phyloP scores from a whole-genome alignment of 768 basidiomycete genomes.

The Suillus brevipes region DNA sequence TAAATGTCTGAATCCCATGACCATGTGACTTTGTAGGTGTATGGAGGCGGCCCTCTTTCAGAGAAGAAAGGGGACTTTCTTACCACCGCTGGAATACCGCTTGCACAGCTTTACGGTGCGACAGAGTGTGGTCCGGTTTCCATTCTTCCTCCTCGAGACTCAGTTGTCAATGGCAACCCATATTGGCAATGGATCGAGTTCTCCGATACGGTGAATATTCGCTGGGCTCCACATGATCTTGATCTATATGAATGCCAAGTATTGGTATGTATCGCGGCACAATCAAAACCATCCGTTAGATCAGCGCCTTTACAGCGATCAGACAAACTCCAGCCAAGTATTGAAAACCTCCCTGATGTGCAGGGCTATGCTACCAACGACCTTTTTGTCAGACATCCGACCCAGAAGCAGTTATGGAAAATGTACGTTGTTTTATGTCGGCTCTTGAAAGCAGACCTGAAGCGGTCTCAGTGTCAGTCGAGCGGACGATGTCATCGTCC shows the following conservation, averaged over 20 bases:
- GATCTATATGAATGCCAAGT: slow-evolving; percentile 36
- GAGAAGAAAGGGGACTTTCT: slow-evolving; percentile 33
- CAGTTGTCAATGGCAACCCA: slow-evolving; percentile 17
- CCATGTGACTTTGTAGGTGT: slow-evolving; percentile 21
- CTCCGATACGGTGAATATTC: slow-evolving; percentile 1
- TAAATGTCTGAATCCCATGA: neutral
- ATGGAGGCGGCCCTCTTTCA: slow-evolving; percentile 36
- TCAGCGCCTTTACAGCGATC: neutral
- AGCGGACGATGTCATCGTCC: slow-evolving; percentile 31
- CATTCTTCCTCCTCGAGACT: slow-evolving; percentile 20
- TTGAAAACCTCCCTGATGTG: slow-evolving; percentile 34
- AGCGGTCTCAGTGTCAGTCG: slow-evolving; percentile 34
- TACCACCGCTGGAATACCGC: slow-evolving; percentile 28
- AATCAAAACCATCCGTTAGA: neutral
- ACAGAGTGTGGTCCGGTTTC: slow-evolving; percentile 37
- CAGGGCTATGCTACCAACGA: slow-evolving; percentile 44
- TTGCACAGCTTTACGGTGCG: slow-evolving; percentile 34
- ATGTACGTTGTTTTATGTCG: slow-evolving; percentile 26
- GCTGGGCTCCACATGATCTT: slow-evolving; percentile 30
- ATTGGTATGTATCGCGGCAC: slow-evolving; percentile 22
- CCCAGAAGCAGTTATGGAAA: slow-evolving; percentile 39
- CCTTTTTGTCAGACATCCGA: slow-evolving; percentile 43
- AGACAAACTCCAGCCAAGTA: slow-evolving; percentile 1
- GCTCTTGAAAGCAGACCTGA: neutral
- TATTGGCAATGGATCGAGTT: slow-evolving; percentile 14